Evolutionary conservation across 805 yeast species (phyloP).

Genomic region (Hanseniaspora pseudoguilliermondii): DNA sequence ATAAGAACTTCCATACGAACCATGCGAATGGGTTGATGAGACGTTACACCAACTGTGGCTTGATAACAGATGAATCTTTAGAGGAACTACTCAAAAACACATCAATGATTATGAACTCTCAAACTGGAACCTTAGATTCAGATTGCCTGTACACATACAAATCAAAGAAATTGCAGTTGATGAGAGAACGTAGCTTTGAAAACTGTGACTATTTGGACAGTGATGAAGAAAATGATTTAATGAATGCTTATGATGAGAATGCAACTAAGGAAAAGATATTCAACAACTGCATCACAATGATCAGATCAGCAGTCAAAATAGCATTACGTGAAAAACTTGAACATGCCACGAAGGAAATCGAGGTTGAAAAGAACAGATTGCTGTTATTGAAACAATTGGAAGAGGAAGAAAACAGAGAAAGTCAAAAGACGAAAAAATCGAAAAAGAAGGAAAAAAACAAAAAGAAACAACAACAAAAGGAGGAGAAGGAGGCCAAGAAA

Average conservation of each 20-base stretch:
- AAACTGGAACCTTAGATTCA: background rate
- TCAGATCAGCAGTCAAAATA: constrained; percentile 68
- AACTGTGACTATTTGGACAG: constrained; percentile 24
- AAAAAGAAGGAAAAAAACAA: constrained; percentile 61
- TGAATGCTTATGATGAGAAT: constrained; percentile 17
- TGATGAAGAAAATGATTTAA: constrained; percentile 19
- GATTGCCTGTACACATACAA: background rate
- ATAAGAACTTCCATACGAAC: background rate
- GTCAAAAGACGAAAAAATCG: constrained; percentile 49
- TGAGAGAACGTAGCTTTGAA: constrained; percentile 19
- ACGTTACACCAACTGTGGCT: background rate
- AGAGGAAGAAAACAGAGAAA: constrained; percentile 51
- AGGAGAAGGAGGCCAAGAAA: constrained; percentile 25
- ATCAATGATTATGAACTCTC: background rate
- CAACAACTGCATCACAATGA: constrained; percentile 66
- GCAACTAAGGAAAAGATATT: constrained; percentile 37
- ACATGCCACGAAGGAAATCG: constrained; percentile 64
- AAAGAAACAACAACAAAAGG: constrained; percentile 52
- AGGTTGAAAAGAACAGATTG: constrained; percentile 60
- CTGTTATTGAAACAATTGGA: constrained; percentile 56
- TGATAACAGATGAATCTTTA: background rate
- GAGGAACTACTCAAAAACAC: background rate
- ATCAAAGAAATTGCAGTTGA: background rate
- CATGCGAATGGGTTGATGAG: background rate
- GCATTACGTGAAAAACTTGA: constrained; percentile 61